Evolutionary conservation across 441 rosid genomes (phyloP), one percentile per base, ranked within the genome.

Genomic region (Viola pubescens): DNA sequence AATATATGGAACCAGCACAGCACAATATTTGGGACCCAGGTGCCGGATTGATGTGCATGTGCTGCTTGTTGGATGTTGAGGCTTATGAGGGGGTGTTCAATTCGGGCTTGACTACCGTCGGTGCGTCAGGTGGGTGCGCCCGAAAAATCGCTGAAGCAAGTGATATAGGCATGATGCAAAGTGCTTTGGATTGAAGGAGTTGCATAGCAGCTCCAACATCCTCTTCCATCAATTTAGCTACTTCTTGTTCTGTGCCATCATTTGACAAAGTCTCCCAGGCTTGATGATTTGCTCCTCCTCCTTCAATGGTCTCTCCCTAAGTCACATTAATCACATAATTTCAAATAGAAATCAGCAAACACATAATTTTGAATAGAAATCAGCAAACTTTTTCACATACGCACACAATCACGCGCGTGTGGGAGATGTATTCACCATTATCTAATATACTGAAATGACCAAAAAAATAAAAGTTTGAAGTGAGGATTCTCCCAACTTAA

Each of bases 201-300:
- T 94, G 99, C 99, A 94, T 86, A 0, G 99, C 99, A 0, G 95
- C 81, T 49, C 97, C 97, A 0, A 94, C 85, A 8, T 94, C 85
- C 79, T 90, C 94, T 81, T 94, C 97, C 97, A 94, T 94, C 40
- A 94, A 74, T 73, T 88, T 94, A 5, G 97, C 97, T 11, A 94
- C 97, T 64, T 88, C 94, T 61, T 82, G 75, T 58, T 94, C 97
- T 1, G 97, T 94, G 39, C 90, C 95, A 40, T 88, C 97, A 9
- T 78, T 85, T 4, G 94, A 88, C 99, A 97, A 87, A 71, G 84
- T 94, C 75, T 88, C 99, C 99, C 97, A 88, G 0, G 94, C 86
- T 6, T 78, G 78, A 60, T 79, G 88, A 61, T 70, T 75, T 64
- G 79, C 78, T 56, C 89, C 78, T 56, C 89, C 84, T 61, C 91